Evolutionary conservation across 345 rosid species (phyloP), one percentile per base, ranked within the genome.

Genomic region (Gossypium raimondii): DNA sequence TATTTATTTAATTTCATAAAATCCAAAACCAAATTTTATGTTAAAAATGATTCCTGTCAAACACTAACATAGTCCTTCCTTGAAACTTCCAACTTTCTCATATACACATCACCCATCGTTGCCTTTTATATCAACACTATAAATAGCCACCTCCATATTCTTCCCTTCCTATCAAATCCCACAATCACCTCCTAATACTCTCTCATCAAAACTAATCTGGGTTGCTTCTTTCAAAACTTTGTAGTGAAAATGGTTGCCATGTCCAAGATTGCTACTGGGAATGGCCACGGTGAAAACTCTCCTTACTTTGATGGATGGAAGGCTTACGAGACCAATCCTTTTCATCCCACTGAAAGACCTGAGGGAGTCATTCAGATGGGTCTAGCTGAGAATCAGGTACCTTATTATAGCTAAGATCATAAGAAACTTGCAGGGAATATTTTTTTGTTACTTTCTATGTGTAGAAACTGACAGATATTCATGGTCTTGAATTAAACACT

Each of bases 331-430:
- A 78, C 69, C 48, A 76, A 89, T 75, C 98, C 94, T 29, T 68
- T 68, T 67, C 89, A 95, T 81, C 92, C 82, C 14, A 76, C 68
- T 9, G 38, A 85, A 12, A 90, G 92, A 73, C 90, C 89, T 9
- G 9, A 80, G 8, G 98, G 99, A n/a, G 94, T 95, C 29, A 95
- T 95, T 65, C 99, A 95, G 79, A 90, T 91, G 98, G 99, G 99
- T 80, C 89, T 95, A 58, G 99, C 98, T 7, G 99, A 95, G 75
- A 90, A 95, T 84, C 91, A 82, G 93, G 97, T 92, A 82, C 65
- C 8, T 34, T 34, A 4, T 34, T 34, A 34, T 34, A 5, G 41
- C 41, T 34, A 5, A 4, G 41, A 34, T 34, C 1, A 34, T 5
- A 57, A 3, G 11, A 64, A 47, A 18, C 8, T 1, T 41, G 14